These are phyloP conservation scores for Capronia americana DNA, from an alignment of 2,329 filamentous ascomycete genomes.

Conservation along the genomic window DNA sequence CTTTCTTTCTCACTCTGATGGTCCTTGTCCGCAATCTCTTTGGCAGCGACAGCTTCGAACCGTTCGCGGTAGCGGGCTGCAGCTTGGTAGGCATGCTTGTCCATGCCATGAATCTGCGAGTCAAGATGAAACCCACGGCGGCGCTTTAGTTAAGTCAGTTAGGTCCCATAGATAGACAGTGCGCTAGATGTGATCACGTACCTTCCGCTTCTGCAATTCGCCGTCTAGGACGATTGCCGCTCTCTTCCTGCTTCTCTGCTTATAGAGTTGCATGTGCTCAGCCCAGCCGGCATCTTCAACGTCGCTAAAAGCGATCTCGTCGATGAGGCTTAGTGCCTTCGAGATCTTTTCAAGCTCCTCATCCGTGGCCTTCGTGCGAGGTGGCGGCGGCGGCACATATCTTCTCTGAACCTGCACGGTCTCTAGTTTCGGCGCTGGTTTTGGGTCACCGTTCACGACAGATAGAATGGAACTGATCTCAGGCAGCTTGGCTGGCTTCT, in stretches of 20 bases:
- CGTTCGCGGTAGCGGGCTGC: constrained; percentile 77
- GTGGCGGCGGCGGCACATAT: constrained; percentile 65
- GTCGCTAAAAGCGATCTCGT: constrained; percentile 63
- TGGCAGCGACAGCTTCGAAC: constrained; percentile 79
- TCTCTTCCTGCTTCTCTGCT: constrained; percentile 67
- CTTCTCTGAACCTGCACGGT: constrained; percentile 53
- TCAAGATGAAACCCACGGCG: constrained; percentile 63
- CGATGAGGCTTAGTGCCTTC: constrained; percentile 66
- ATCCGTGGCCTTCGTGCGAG: constrained; percentile 60
- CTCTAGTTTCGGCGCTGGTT: constrained; percentile 47
- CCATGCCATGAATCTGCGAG: constrained; percentile 65
- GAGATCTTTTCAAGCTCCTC: constrained; percentile 74
- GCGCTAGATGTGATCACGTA: constrained; percentile 48
- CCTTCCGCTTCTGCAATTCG: constrained; percentile 69
- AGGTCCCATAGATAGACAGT: constrained; percentile 3
- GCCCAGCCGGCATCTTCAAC: constrained; percentile 61
- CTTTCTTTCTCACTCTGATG: constrained; percentile 95
- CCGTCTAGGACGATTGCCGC: constrained; percentile 67
- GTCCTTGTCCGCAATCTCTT: constrained; percentile 88
- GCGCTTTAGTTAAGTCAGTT: constrained; percentile 54
- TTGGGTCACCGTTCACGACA: constrained; percentile 31
- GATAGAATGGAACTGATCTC: constrained; percentile 36
- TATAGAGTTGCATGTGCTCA: constrained; percentile 60
- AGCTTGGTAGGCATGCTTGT: constrained; percentile 71
- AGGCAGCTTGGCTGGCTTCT: constrained; percentile 38